Base-by-base conservation (phyloP, 1,284 basidiomycete genomes). In the Mycena citricolor region DNA sequence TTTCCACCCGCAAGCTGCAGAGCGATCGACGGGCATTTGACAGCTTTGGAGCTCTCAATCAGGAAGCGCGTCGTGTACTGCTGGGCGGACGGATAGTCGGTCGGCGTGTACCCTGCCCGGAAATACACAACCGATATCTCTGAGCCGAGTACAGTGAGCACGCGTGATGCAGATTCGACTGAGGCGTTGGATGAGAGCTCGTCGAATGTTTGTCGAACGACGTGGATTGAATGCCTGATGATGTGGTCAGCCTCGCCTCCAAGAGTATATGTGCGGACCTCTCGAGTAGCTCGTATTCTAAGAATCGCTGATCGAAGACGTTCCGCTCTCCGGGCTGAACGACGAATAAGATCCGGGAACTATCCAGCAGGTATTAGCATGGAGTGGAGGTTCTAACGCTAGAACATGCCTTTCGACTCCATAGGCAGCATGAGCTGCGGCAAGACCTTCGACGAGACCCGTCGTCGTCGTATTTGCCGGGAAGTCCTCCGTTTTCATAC, bases 1-100 rank as follows among this genome's bases (percentile, higher is more conserved):
- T 99, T 99, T 1, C 89, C 86, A 0, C 95, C 97, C 0, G 94
- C 92, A 4, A 99, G 81, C 59, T 99, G 97, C 4, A 98, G 76
- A 2, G 90, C 84, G 54, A 98, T 80, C 2, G 82, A 83, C 0
- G 95, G 95, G 59, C 94, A 99, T 57, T 98, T 97, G 71, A 97
- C 94, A 0, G 97, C 92, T 26, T 64, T 68, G 12, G 86, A 88
- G 21, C 79, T 71, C 61, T 97, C 93, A 19, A 98, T 73, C 12
- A 79, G 64, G 55, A 87, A 76, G 3, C 94, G 83, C 2, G 82
- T 86, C 3, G 69, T 62, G 72, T 91, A 98, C 17, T 81, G 67
- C 3, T 62, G 35, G 0, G 72, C 60, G 0, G 78, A 75, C 0
- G 80, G 76, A 65, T 90, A 94, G 64, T 98, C 94, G 21, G 68